Evolutionary conservation across 2,329 filamentous ascomycete genomes (phyloP).

Genomic region (Aureobasidium sp.): DNA sequence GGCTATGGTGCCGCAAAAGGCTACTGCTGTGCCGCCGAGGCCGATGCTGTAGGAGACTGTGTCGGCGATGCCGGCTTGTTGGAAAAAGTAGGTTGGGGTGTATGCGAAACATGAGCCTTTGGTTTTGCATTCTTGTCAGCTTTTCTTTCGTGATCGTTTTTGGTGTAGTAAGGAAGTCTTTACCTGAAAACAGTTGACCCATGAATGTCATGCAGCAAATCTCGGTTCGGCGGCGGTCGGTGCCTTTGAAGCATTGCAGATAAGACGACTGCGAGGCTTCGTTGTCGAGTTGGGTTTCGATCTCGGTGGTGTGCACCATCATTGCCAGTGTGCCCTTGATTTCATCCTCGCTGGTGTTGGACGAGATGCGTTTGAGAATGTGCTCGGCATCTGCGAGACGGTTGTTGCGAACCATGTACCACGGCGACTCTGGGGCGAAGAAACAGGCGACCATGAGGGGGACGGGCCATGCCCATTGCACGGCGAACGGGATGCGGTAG

Average conservation of each 20-base stretch:
- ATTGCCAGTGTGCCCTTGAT: conserved; percentile 22
- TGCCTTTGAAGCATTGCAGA: conserved; percentile 36
- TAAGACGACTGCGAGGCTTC: conserved; percentile 29
- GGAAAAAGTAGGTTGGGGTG: conserved; percentile 30
- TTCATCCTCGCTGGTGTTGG: conserved; percentile 19
- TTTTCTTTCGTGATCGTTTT: too few species aligned
- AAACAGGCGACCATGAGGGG: conserved; percentile 32
- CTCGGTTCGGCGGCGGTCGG: conserved; percentile 37
- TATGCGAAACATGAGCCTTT: conserved; percentile 37
- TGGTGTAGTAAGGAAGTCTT: too few species aligned
- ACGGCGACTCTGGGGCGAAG: conserved; percentile 30
- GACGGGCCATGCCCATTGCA: conserved; percentile 39
- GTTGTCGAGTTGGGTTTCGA: conserved; percentile 24
- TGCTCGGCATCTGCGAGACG: conserved; percentile 30
- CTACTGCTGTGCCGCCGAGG: conserved; percentile 32
- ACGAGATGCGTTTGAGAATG: conserved; percentile 30
- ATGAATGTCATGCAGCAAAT: conserved; percentile 39
- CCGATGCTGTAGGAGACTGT: conserved; percentile 35
- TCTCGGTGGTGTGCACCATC: conserved; percentile 33
- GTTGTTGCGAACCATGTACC: conserved; percentile 32
- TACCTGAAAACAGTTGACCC: conserved; percentile 35
- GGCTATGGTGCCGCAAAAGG: conserved; percentile 35
- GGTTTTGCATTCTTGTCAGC: too few species aligned
- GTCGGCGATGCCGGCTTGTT: conserved; percentile 35
- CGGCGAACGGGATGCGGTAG: conserved; percentile 38